Base-by-base conservation (phyloP, 441 rosid species). In the Aquilaria agallochum region DNA sequence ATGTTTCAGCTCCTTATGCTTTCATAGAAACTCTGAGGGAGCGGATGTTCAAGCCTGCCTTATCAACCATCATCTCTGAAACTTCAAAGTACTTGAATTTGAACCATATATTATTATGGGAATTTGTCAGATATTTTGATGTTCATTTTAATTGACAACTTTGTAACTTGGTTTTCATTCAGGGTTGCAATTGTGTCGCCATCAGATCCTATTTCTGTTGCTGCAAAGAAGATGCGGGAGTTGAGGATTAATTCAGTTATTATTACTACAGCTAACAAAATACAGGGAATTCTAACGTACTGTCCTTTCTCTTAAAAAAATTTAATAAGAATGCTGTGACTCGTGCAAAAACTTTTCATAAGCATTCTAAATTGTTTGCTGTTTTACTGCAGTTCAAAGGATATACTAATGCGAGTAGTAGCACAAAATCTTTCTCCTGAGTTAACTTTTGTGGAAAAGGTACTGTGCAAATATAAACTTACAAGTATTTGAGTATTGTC, bases 361-460 rank as follows among this genome's bases (percentile, higher is more conserved):
- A 54, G 11, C 47, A 53, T 55, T 56, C 30, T 46, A 60, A 10
- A 0, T 20, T 59, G 66, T 34, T 50, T 69, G 56, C 65, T 68
- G 44, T 50, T 72, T 30, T 50, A 34, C 49, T 76, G 78, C 83
- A 89, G 96, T 64, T 94, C 99, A 11, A 94, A 91, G 72, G 99
- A 94, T 80, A 87, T 94, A 67, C 92, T 94, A 9, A 86, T 91
- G 92, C 86, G 97, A 55, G 99, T 91, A 53, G 99, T 94, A 65
- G 96, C 99, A 2, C 97, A 87, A 70, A 94, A 86, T 68, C 78
- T 91, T 56, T 89, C 97, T 64, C 99, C 99, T 9, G 97, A 86
- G 55, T 65, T 82, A 53, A 94, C 99, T 66, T 75, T 75, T 47
- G 95, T 92, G 32, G 98, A 92, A 80, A 92, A 89, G 87, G 96